phyloP scores from a whole-genome alignment of 345 rosid species.

The Fremontodendron californicum region DNA sequence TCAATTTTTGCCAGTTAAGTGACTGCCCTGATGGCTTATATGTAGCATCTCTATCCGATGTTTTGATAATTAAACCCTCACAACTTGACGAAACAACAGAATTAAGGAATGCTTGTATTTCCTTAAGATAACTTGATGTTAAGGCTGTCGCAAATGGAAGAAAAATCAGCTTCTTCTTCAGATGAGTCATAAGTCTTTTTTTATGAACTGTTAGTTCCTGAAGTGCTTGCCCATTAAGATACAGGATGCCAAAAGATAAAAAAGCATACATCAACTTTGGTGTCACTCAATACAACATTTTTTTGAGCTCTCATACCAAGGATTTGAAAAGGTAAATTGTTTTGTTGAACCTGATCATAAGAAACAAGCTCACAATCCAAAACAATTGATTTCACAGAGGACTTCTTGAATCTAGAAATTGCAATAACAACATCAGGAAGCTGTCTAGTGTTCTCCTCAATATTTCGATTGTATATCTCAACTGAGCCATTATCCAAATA shows the following conservation, averaged over 20 bases:
- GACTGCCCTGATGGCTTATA: conserved; percentile 95
- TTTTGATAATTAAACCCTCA: conserved; percentile 94
- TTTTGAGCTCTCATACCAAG: conserved; percentile 80
- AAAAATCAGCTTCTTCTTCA: conserved; percentile 69
- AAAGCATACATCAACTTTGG: conserved; percentile 86
- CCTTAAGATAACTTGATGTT: conserved; percentile 80
- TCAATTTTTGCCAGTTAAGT: conserved; percentile 81
- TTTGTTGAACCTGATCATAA: conserved; percentile 61
- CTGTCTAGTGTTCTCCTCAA: conserved; percentile 83
- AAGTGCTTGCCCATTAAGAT: conserved; percentile 65
- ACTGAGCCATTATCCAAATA: conserved; percentile 76
- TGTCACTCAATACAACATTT: conserved; percentile 70
- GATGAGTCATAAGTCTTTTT: conserved; percentile 69
- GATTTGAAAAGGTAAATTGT: conserved; percentile 80
- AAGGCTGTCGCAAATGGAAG: conserved; percentile 84
- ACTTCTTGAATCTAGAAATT: conserved; percentile 75
- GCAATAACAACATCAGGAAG: conserved; percentile 77
- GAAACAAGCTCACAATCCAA: conserved; percentile 92
- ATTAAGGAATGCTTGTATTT: conserved; percentile 85
- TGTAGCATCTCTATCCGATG: conserved; percentile 77
- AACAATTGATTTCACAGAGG: conserved; percentile 64
- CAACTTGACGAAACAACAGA: conserved; percentile 80
- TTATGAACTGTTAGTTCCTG: conserved; percentile 71
- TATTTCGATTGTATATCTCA: conserved; percentile 92
- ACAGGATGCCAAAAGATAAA: conserved; percentile 84